Evolutionary conservation across 495 filamentous ascomycete species (phyloP).

Genomic region (Melanomma pulvis-pyrius): DNA sequence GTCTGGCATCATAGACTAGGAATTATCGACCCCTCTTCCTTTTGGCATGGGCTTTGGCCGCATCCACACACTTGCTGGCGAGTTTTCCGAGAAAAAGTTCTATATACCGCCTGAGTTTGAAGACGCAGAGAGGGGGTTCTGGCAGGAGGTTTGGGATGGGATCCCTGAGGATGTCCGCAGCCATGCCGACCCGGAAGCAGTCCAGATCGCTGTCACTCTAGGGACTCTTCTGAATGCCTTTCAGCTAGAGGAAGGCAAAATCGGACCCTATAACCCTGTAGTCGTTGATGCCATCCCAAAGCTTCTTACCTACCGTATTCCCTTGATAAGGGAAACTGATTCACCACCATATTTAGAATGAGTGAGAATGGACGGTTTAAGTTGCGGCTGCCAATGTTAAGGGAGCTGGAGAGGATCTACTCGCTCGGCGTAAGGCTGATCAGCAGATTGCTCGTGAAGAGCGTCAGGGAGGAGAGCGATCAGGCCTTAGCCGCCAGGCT

Average conservation of each 20-base stretch:
- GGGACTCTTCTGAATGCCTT: conserved; percentile 41
- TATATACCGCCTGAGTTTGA: conserved; percentile 44
- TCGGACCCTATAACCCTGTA: conserved; percentile 20
- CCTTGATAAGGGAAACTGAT: conserved; percentile 30
- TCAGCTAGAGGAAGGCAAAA: conserved; percentile 36
- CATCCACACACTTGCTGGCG: conserved; percentile 36
- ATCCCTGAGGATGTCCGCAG: conserved; percentile 29
- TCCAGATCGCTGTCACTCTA: conserved; percentile 39
- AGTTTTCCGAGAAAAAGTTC: conserved; percentile 42
- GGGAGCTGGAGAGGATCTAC: conserved; percentile 1
- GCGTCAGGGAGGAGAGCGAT: conserved; percentile 10
- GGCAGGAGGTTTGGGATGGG: conserved; percentile 33
- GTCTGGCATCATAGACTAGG: conserved; percentile 45
- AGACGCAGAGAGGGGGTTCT: conserved; percentile 41
- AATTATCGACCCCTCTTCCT: conserved; percentile 44
- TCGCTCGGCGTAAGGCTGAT: conserved; percentile 2
- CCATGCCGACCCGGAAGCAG: conserved; percentile 26
- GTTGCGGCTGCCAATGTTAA: conserved; percentile 12
- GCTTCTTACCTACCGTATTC: conserved; percentile 41
- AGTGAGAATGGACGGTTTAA: conserved; percentile 12
- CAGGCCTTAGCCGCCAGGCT: conserved; percentile 17
- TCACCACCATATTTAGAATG: conserved; percentile 34
- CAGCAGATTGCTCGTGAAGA: conserved; percentile 1
- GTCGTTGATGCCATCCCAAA: conserved; percentile 30
- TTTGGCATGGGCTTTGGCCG: conserved; percentile 46